phyloP scores from a whole-genome alignment of 176 grass and related monocot genomes.

The Oryza punctata region DNA sequence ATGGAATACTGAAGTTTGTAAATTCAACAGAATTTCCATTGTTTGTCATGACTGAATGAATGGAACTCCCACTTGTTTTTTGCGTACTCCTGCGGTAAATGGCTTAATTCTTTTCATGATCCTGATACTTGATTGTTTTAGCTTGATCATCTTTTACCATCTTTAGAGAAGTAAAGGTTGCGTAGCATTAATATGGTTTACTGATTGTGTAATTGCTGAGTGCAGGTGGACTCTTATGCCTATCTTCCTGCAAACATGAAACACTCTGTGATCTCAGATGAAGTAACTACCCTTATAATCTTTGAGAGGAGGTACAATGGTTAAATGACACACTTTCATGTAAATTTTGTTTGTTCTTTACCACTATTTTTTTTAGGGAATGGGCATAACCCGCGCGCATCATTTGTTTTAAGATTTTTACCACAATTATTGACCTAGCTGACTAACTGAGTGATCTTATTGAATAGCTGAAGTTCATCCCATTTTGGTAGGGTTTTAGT shows the following conservation, averaged over 20 bases:
- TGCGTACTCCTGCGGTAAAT: neutral
- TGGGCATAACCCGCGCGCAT: no score
- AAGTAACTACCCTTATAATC: conserved; percentile 61
- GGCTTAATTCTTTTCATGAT: neutral
- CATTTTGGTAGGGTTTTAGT: neutral
- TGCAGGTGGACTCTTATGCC: conserved; percentile 92
- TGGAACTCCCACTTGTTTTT: neutral
- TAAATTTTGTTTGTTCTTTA: conserved; percentile 4
- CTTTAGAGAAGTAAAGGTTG: conserved; percentile 6
- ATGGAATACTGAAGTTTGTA: no score
- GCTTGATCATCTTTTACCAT: neutral
- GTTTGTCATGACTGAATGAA: neutral
- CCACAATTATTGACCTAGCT: conserved; percentile 1
- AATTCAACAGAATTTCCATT: neutral
- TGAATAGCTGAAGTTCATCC: neutral
- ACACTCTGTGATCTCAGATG: conserved; percentile 65
- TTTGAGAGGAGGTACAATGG: conserved; percentile 72
- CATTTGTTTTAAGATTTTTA: neutral
- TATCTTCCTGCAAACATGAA: conserved; percentile 86
- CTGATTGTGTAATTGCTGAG: conserved; percentile 1
- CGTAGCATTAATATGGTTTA: conserved; percentile 19
- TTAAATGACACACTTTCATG: conserved; percentile 35
- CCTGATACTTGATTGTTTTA: neutral
- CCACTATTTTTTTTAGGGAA: neutral
- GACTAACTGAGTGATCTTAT: conserved; percentile 13